Conservation (phyloP, 306 rosid genomes). For the Ormosia semicastrata region DNA sequence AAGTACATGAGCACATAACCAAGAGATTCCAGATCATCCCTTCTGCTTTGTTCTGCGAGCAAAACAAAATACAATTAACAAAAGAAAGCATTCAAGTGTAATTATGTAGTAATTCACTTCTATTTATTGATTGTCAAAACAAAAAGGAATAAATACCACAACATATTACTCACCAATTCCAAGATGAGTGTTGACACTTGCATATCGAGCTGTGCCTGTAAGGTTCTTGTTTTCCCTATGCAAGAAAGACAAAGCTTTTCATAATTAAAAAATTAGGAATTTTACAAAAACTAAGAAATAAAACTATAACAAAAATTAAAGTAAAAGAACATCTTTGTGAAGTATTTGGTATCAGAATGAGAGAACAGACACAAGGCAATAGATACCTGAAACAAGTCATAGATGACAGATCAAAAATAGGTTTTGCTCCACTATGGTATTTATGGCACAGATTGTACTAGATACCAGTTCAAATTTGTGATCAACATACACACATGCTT, state of each 20-base stretch:
- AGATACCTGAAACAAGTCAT: neutral
- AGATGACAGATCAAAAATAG: neutral
- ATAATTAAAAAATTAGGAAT: neutral
- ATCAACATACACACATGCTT: neutral
- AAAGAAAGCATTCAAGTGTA: neutral
- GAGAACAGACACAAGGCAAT: neutral
- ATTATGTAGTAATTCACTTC: neutral
- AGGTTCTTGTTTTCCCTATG: conserved; percentile 97
- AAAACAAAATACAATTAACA: conserved; percentile 29
- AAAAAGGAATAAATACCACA: conserved; percentile 24
- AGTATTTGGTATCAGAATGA: neutral
- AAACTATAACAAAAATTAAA: neutral
- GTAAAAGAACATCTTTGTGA: neutral
- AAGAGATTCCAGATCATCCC: conserved; percentile 99
- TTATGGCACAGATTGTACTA: neutral
- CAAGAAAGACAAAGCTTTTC: conserved; percentile 11
- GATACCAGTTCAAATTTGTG: neutral
- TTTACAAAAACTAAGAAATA: neutral
- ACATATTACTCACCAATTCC: conserved; percentile 84
- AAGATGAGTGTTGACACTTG: conserved; percentile 97
- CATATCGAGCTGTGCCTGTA: conserved; percentile 99
- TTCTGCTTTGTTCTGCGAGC: conserved; percentile 97
- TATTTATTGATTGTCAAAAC: conserved; percentile 11
- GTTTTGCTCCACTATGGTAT: neutral
- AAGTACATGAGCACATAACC: conserved; percentile 99